Percentiles rank a stretch among this genome's conserved stretches.
These are phyloP conservation scores for Abrus precatorius DNA, from an alignment of 306 rosid species.

Conservation along the genomic window DNA sequence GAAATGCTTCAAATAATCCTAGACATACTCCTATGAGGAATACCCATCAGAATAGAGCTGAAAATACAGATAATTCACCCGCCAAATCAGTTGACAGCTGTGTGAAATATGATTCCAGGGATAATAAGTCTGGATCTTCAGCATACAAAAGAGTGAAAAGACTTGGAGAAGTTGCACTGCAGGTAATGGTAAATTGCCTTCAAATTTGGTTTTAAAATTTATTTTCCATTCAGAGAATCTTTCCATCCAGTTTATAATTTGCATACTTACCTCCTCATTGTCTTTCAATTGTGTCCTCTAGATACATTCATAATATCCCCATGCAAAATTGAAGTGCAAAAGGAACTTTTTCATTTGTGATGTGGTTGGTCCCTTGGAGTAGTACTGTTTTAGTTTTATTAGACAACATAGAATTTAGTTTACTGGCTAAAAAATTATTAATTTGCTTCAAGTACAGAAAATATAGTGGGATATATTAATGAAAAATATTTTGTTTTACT, in stretches of 20 bases:
- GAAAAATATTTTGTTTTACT: conserved; percentile 11
- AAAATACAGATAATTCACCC: conserved; percentile 55
- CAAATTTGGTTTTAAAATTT: conserved; percentile 35
- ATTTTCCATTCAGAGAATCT: conserved; percentile 31
- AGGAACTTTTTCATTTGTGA: not conserved
- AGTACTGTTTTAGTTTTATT: not conserved
- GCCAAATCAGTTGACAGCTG: conserved; percentile 56
- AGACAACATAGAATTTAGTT: conserved; percentile 1
- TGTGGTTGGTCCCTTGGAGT: not conserved
- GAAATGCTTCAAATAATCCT: conserved; percentile 49
- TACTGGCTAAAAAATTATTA: not conserved
- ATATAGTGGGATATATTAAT: conserved; percentile 14
- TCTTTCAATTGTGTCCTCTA: not conserved
- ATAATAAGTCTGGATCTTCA: conserved; percentile 58
- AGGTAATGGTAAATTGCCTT: conserved; percentile 66
- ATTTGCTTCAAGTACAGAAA: conserved; percentile 10
- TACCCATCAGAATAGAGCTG: conserved; percentile 52
- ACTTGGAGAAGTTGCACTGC: conserved; percentile 75
- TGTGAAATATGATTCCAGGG: conserved; percentile 57
- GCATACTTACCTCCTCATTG: not conserved
- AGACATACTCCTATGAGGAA: conserved; percentile 53
- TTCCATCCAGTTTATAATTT: conserved; percentile 36
- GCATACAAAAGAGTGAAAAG: conserved; percentile 47
- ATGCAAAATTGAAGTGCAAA: conserved; percentile 30
- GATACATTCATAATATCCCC: conserved; percentile 15